Percentiles rank a stretch among this genome's conserved stretches.
These are phyloP conservation scores for Auricularia cornea DNA, from an alignment of 768 basidiomycete species.

Conservation along the genomic window DNA sequence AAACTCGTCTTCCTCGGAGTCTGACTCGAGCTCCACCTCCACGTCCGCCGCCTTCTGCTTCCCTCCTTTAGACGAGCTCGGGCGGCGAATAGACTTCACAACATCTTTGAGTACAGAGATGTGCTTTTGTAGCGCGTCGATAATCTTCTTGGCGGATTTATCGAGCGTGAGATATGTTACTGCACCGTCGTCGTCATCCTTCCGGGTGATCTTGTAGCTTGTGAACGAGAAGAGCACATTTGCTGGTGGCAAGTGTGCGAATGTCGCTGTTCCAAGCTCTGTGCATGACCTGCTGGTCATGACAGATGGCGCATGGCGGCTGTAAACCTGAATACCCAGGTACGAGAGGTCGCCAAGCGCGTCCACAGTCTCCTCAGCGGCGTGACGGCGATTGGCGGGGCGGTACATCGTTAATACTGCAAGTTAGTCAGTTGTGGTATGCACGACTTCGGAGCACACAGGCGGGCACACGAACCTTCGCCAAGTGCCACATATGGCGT, in stretches of 20 bases:
- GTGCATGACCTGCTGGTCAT: neutral
- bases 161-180: neutral
- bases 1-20: no score
- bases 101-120: no score
- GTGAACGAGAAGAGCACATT: neutral
- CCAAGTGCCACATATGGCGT: neutral
- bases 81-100: no score
- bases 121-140: neutral
- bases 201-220: neutral
- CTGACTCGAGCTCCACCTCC: no score
- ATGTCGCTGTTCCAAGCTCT: neutral
- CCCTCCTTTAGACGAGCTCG: no score
- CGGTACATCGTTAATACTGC: neutral
- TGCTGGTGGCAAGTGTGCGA: neutral
- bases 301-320: neutral
- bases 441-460: no score
- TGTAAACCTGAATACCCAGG: neutral
- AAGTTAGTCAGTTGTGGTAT: no score
- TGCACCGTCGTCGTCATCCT: neutral
- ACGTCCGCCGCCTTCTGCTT: no score
- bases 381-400: neutral
- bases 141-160: neutral
- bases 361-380: neutral
- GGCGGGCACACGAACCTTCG: no score
- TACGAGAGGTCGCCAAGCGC: neutral